phyloP scores from a whole-genome alignment of 495 filamentous ascomycete genomes.

The Aspergillus egyptiacus region DNA sequence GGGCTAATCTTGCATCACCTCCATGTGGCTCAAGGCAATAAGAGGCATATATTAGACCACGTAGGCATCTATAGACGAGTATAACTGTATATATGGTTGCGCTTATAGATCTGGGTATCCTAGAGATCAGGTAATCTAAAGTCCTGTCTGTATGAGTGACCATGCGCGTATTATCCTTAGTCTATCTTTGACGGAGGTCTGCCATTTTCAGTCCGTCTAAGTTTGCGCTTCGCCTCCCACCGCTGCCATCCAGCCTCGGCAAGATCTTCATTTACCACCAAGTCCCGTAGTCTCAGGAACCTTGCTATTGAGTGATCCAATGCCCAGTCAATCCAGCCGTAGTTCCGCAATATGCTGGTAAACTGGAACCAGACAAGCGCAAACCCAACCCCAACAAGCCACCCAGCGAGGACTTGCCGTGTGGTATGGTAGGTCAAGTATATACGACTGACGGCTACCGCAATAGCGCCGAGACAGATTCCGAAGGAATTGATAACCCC shows the following conservation, averaged over 20 bases:
- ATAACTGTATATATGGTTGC: background rate
- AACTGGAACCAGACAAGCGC: constrained; percentile 74
- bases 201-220: constrained; percentile 27
- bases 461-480: constrained; percentile 54
- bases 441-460: constrained; percentile 72
- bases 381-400: constrained; percentile 60
- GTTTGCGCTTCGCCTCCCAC: constrained; percentile 60
- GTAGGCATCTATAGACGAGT: too few relatives aligned
- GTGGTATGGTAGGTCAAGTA: constrained; percentile 94
- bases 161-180: constrained; percentile 11
- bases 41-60: too few relatives aligned
- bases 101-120: background rate
- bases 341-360: constrained; percentile 56
- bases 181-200: constrained; percentile 25
- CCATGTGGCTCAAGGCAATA: too few relatives aligned
- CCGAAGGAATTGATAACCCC: constrained; percentile 51
- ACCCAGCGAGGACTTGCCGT: constrained; percentile 79
- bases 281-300: constrained; percentile 67
- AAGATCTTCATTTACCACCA: constrained; percentile 85
- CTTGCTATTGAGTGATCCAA: constrained; percentile 61
- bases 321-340: constrained; percentile 62
- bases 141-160: background rate
- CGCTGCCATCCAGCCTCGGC: constrained; percentile 89
- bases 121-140: background rate
- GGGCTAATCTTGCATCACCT: too few relatives aligned